phyloP scores from a whole-genome alignment of 495 filamentous ascomycete species.

The Aspergillus coremiiformis region DNA sequence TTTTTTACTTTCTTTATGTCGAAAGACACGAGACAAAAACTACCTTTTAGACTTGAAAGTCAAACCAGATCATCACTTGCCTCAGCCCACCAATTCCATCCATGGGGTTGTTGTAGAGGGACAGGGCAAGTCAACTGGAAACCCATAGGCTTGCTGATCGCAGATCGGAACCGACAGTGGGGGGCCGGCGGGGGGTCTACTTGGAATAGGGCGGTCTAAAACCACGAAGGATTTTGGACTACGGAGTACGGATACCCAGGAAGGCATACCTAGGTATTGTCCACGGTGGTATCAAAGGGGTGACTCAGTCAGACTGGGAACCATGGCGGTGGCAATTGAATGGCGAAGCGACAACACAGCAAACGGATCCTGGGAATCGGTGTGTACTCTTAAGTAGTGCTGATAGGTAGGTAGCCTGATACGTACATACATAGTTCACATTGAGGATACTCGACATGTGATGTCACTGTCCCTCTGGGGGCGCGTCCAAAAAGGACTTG shows the following conservation, averaged over 20 bases:
- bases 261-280: background rate
- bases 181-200: background rate
- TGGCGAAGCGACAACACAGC: background rate
- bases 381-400: background rate
- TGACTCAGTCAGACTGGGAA: background rate
- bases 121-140: background rate
- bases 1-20: background rate
- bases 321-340: background rate
- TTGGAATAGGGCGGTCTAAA: background rate
- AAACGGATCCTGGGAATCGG: background rate
- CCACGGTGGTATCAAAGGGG: background rate
- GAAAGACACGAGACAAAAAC: background rate
- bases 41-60: background rate
- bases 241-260: too few relatives aligned
- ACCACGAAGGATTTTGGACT: background rate
- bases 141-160: background rate
- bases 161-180: background rate
- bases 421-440: conserved; percentile 6
- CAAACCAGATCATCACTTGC: background rate
- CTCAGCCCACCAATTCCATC: conserved; percentile 7
- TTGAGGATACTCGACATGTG: conserved; percentile 13
- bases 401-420: too few relatives aligned
- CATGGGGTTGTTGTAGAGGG: background rate
- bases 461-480: conserved; percentile 7
- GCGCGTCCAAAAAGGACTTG: background rate